Base-by-base conservation (phyloP, 495 filamentous ascomycete species). In the Hyaloscypha variabilis region DNA sequence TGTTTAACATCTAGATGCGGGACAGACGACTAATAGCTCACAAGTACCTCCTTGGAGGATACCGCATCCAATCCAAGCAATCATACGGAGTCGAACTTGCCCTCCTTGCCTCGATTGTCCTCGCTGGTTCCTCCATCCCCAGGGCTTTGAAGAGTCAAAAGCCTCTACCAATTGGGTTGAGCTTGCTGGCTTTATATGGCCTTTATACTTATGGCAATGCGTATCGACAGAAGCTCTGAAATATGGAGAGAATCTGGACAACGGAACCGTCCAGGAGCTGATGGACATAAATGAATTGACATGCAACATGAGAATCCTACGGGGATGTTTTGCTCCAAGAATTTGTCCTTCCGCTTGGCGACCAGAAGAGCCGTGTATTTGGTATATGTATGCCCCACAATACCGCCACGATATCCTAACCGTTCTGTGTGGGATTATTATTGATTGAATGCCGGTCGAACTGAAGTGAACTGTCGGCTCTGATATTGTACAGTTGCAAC, bases 41-140 rank as follows among this genome's bases (percentile, higher is more conserved):
- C 26, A 30, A 85, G 83, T 89, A 94, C 76, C 85, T 80, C 52
- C 79, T 91, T 57, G 90, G 89, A 61, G 91, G 87, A 49, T 81
- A 87, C 70, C 89, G 91, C 56, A 85, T 93, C 65, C 83, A 82
- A 46, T 86, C 81, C 24, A 77, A 78, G 55, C 82, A 92, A 71
- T 62, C 88, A 14, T 92, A 90, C 72, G 92, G 91, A 57, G 77
- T 91, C 61, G 92, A 94, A 67, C 74, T 91, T 34, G 88, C 87
- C 6, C 77, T 96, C 26, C 82, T 97, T 29, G 95, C 95, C 2
- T 94, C 91, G 11, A 69, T 90, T 30, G 81, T 97, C 23, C 81
- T 99, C 57, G 93, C 90, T 8, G 93, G 92, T 2, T 87, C 87
- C 39, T 90, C 90, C 6, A 84, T 97, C 58, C 95, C 95, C 14